These are phyloP conservation scores for Sporisorium reilianum DNA, from an alignment of 1,284 basidiomycete genomes.

Conservation along the genomic window DNA sequence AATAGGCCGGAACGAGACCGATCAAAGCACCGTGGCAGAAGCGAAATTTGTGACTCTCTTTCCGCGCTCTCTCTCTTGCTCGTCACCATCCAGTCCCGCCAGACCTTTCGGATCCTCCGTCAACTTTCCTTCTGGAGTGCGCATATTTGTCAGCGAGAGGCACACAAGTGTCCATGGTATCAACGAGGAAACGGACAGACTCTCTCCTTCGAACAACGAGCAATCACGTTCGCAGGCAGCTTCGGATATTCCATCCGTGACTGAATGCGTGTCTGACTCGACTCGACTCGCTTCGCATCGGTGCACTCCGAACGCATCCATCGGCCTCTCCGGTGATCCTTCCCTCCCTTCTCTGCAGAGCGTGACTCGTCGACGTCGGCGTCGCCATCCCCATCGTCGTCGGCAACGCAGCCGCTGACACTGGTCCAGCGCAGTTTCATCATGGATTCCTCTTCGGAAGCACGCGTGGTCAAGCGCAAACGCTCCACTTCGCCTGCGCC, in stretches of 20 bases:
- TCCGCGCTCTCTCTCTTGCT: not conserved
- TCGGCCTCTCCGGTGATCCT: not conserved
- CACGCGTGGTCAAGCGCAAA: slow-evolving; percentile 27
- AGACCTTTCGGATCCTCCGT: slow-evolving; percentile 11
- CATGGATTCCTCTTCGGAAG: slow-evolving; percentile 15
- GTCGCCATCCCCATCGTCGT: not conserved
- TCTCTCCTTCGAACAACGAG: too few species aligned
- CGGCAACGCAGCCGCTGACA: not conserved
- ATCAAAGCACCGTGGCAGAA: slow-evolving; percentile 30
- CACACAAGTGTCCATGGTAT: not conserved
- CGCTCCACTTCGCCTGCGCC: slow-evolving; percentile 22
- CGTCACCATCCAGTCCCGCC: slow-evolving; percentile 1
- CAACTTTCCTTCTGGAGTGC: not conserved
- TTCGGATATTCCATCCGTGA: slow-evolving; percentile 5
- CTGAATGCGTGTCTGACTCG: slow-evolving; percentile 12
- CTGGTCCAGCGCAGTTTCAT: slow-evolving; percentile 1
- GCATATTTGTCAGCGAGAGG: not conserved
- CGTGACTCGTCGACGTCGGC: slow-evolving; percentile 19
- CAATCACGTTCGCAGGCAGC: too few species aligned
- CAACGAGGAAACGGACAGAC: too few species aligned
- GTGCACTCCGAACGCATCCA: slow-evolving; percentile 12
- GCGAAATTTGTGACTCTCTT: slow-evolving; percentile 3
- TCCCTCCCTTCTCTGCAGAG: not conserved
- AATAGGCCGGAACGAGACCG: slow-evolving; percentile 31
- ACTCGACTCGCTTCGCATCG: slow-evolving; percentile 22